Base-by-base conservation (phyloP, 768 basidiomycete species). In the Boletus subparvulus region DNA sequence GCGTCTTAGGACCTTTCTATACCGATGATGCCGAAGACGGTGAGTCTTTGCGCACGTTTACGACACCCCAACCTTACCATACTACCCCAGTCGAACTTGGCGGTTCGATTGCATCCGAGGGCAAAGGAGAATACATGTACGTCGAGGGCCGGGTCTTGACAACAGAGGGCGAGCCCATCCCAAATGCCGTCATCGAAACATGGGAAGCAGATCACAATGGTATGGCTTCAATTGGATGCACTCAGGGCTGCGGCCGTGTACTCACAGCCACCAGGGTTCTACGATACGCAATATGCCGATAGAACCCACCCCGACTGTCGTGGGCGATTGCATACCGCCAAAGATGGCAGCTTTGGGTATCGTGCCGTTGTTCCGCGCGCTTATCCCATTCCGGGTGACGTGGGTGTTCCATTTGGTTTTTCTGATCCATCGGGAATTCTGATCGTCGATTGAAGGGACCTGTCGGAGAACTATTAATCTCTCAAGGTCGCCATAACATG, bases 121-220 rank as follows among this genome's bases (percentile, higher is more conserved):
- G 88, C 54, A 92, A 90, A 71, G 92, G 92, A 21, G 82, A 91
- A 11, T 89, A 92, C 68, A 76, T 94, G 81, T 92, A 80, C 61
- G 87, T 94, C 49, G 81, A 90, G 65, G 92, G 92, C 1, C 79
- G 78, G 4, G 79, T 94, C 2, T 64, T 83, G 32, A 69, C 68
- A 16, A 85, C 83, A 1, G 73, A 80, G 35, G 90, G 90, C 21
- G 73, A 77, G n/a, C 85, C 86, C 3, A 79, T 94, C 50, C 69
- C 84, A 6, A 76, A 76, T 49, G 89, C 88, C 0, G 63, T 79
- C 44, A 88, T 92, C 56, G 88, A 92, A 50, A 92, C 89, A n/a
- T 92, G 88, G 89, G 88, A 91, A 69, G 85, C 89, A 10, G 91
- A 93, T 62, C 77, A 77, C 0, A 56, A 78, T 48, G 88, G 88